A percentile compares a stretch with the other conserved stretches of the same genome.
Evolutionary conservation across 2,329 filamentous ascomycete genomes (phyloP).

Genomic region (Eutypa lata): DNA sequence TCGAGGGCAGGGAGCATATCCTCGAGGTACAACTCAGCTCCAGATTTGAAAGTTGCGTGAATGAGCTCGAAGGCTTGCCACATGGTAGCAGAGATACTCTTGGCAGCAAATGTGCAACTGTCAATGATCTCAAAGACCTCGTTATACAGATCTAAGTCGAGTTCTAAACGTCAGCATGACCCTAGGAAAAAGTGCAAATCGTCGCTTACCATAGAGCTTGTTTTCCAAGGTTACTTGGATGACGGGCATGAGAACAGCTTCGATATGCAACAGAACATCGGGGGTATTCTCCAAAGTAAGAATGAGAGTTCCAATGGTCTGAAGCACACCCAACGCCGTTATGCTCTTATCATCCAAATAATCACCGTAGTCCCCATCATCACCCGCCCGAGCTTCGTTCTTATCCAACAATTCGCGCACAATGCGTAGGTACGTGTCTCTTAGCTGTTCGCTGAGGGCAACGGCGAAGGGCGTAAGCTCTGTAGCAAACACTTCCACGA

Average conservation of each 20-base stretch:
- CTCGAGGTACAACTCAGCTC: constrained; percentile 94
- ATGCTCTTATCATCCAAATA: constrained; percentile 98
- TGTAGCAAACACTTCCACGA: constrained; percentile 96
- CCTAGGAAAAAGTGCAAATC: background rate
- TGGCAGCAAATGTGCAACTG: constrained; percentile 97
- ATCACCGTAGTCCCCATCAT: constrained; percentile 79
- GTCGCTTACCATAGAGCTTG: constrained; percentile 78
- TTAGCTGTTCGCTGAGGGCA: constrained; percentile 89
- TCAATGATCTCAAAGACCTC: constrained; percentile 99
- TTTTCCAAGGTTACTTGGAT: constrained; percentile 96
- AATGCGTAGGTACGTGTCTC: constrained; percentile 93
- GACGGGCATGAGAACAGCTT: constrained; percentile 94
- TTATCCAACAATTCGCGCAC: constrained; percentile 88
- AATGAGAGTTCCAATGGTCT: constrained; percentile 96
- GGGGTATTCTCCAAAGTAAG: constrained; percentile 95
- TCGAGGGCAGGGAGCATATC: constrained; percentile 98
- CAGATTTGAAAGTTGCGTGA: constrained; percentile 94
- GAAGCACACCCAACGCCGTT: constrained; percentile 89
- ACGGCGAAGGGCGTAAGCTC: constrained; percentile 97
- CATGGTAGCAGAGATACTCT: constrained; percentile 93
- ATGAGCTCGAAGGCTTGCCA: constrained; percentile 98
- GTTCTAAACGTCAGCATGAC: constrained; percentile 17
- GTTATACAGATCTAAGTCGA: constrained; percentile 76
- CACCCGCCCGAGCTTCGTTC: constrained; percentile 71
- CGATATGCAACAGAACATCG: constrained; percentile 89